Evolutionary conservation across 768 basidiomycete species (phyloP).

Genomic region (Mycena rebaudengoi): DNA sequence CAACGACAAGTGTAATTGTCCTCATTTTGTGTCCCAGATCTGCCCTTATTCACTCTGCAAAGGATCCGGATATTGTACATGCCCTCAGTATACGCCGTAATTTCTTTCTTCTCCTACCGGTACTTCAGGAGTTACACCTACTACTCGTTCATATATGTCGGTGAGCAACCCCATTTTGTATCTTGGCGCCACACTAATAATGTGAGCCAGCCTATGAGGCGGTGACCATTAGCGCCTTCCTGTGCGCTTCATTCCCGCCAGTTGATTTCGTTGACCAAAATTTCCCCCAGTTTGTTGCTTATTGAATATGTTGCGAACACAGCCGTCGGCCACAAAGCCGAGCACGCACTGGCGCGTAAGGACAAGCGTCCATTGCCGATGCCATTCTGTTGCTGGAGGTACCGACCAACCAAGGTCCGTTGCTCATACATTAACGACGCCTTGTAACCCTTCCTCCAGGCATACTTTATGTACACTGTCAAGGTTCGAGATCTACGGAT

Average conservation of each 20-base stretch:
- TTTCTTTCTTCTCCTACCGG: slow-evolving; percentile 89
- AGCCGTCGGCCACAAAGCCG: slow-evolving; percentile 64
- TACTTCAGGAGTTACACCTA: slow-evolving; percentile 79
- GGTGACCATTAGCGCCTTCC: slow-evolving; percentile 85
- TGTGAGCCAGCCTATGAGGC: slow-evolving; percentile 72
- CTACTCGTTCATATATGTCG: slow-evolving; percentile 56
- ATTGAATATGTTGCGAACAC: slow-evolving; percentile 87
- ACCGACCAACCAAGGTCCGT: slow-evolving; percentile 78
- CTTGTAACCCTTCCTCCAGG: too few species aligned
- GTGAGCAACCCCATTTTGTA: slow-evolving; percentile 34
- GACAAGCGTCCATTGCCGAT: slow-evolving; percentile 80
- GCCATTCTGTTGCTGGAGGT: slow-evolving; percentile 87
- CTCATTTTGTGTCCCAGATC: not conserved
- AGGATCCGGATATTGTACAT: slow-evolving; percentile 85
- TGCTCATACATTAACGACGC: too few species aligned
- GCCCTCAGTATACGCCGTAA: slow-evolving; percentile 82
- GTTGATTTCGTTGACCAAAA: not conserved
- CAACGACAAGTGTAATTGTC: slow-evolving; percentile 80
- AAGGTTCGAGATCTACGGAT: slow-evolving; percentile 56
- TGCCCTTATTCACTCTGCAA: not conserved
- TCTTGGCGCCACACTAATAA: slow-evolving; percentile 1
- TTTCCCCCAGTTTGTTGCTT: slow-evolving; percentile 72
- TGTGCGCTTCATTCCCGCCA: slow-evolving; percentile 54
- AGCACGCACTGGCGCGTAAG: slow-evolving; percentile 77
- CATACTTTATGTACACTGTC: slow-evolving; percentile 90